Evolutionary conservation across 257 asterid genomes (phyloP).

Genomic region (Solanum medicagineum): DNA sequence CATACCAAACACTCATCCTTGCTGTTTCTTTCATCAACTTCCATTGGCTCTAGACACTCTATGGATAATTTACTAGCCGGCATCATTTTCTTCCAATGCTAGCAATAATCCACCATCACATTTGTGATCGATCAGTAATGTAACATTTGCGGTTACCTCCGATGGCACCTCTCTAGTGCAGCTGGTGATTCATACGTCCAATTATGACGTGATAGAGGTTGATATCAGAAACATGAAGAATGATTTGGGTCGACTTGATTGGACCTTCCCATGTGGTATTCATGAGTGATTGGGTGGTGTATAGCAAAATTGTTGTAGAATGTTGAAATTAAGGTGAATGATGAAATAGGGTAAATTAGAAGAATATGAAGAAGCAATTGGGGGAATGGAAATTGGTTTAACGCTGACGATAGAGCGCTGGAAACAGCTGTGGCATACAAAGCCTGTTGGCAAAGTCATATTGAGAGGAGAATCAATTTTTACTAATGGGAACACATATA

Average conservation of each 20-base stretch:
- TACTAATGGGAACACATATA: not conserved
- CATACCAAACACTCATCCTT: not conserved
- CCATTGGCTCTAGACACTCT: not conserved
- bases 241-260: not conserved
- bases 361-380: not conserved
- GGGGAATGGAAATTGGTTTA: not conserved
- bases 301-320: not conserved
- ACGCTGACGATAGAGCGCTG: not conserved
- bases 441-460: not conserved
- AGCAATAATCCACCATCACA: not conserved
- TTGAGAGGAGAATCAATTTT: not conserved
- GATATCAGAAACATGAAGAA: not conserved
- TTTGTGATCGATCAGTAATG: not conserved
- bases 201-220: not conserved
- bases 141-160: too few relatives aligned
- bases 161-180: not conserved
- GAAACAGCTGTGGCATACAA: not conserved
- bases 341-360: not conserved
- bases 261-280: too few relatives aligned
- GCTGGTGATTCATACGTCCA: not conserved
- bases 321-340: not conserved
- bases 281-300: not conserved
- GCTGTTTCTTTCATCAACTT: not conserved
- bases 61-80: not conserved
- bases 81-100: not conserved